A percentile compares a stretch with the other conserved stretches of the same genome.
Conservation (phyloP, 1,284 basidiomycete species). For the Inonotus hispidus region DNA sequence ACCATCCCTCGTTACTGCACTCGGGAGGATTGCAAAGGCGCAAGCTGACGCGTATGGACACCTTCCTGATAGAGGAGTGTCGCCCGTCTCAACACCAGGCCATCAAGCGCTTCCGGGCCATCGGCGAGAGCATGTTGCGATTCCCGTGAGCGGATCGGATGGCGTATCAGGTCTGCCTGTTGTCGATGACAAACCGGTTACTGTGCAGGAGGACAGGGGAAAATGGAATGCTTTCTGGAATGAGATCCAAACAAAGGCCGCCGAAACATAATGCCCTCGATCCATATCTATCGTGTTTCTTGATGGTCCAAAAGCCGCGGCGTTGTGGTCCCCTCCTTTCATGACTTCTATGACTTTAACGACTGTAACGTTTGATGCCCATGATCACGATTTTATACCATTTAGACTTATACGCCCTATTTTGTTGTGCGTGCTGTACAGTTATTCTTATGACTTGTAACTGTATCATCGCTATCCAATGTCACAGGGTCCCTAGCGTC, state of each 20-base stretch:
- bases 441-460: neutral
- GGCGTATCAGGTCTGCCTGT: constrained; percentile 10
- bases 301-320: neutral
- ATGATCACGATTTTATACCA: neutral
- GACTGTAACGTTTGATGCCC: neutral
- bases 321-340: no score
- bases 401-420: neutral
- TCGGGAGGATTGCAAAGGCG: constrained; percentile 50
- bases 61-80: neutral
- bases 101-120: neutral
- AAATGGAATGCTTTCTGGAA: constrained; percentile 44
- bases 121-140: constrained; percentile 1
- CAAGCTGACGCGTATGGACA: constrained; percentile 43
- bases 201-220: constrained; percentile 19
- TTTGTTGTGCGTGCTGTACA: neutral
- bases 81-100: neutral
- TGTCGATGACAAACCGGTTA: constrained; percentile 17
- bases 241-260: constrained; percentile 29
- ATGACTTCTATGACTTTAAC: neutral
- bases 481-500: no score
- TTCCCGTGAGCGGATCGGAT: neutral
- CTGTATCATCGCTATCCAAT: neutral
- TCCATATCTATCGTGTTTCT: neutral
- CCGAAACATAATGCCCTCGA: neutral
- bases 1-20: constrained; percentile 53